Percentiles rank a stretch among this genome's conserved stretches.
Evolutionary conservation across 164 flowering plant species (phyloP).

Genomic region (Amborella trichopoda): DNA sequence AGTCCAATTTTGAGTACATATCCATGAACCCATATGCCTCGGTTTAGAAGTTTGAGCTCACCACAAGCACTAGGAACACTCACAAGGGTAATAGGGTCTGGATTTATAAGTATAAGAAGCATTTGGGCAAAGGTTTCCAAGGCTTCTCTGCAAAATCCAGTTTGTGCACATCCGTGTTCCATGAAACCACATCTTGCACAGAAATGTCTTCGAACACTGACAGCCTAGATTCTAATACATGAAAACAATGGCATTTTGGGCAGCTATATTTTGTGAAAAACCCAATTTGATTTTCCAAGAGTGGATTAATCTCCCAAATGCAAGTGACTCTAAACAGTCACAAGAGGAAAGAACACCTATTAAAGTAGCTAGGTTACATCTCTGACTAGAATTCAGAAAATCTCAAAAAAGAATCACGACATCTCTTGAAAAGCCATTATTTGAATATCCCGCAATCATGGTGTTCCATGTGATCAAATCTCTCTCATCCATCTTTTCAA

Average conservation of each 20-base stretch:
- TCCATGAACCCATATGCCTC: conserved; percentile 15
- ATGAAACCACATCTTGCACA: conserved; percentile 16
- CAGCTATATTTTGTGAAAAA: too few species aligned
- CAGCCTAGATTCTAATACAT: conserved; percentile 8
- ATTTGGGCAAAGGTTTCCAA: conserved; percentile 13
- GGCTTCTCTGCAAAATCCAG: conserved; percentile 8
- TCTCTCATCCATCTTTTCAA: too few species aligned
- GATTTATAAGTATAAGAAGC: conserved; percentile 6
- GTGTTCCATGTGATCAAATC: too few species aligned
- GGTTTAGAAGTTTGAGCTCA: conserved; percentile 13
- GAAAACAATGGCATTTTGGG: conserved; percentile 17
- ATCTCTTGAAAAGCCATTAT: too few species aligned
- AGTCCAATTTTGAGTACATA: conserved; percentile 6
- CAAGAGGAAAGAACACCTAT: too few species aligned
- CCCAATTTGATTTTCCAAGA: too few species aligned
- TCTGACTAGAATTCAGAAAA: too few species aligned
- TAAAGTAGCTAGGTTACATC: too few species aligned
- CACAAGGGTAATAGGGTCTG: conserved; percentile 22
- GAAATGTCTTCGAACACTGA: conserved; percentile 18
- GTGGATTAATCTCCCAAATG: too few species aligned
- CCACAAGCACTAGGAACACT: conserved; percentile 19
- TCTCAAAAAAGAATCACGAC: too few species aligned
- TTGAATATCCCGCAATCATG: too few species aligned
- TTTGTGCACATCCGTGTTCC: conserved; percentile 20
- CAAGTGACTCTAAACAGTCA: too few species aligned